A percentile compares a stretch with the other conserved stretches of the same genome.
These are phyloP conservation scores for Xylariaceae sp. DNA, from an alignment of 2,329 filamentous ascomycete species.

Conservation along the genomic window DNA sequence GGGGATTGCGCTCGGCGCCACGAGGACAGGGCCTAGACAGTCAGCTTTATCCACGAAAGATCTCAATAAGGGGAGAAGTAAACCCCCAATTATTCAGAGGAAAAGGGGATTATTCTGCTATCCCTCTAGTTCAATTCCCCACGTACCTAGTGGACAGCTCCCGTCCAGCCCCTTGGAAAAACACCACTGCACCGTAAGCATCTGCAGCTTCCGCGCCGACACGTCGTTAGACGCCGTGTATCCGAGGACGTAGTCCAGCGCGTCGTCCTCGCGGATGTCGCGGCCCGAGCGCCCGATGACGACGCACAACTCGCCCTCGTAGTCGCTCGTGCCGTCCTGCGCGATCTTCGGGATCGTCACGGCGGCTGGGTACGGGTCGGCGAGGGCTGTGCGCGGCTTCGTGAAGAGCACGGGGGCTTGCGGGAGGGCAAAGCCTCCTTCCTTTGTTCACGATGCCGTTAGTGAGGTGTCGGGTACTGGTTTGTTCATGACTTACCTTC, in stretches of 20 bases:
- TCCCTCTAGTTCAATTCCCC: not conserved
- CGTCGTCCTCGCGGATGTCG: constrained; percentile 54
- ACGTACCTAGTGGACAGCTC: constrained; percentile 44
- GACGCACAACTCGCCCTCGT: constrained; percentile 56
- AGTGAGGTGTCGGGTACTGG: not conserved
- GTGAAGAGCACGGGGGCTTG: constrained; percentile 23
- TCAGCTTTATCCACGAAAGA: not conserved
- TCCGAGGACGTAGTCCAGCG: constrained; percentile 57
- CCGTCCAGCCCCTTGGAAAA: constrained; percentile 59
- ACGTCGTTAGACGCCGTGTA: constrained; percentile 63
- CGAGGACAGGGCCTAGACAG: constrained; percentile 43
- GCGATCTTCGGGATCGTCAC: constrained; percentile 52
- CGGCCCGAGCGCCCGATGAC: constrained; percentile 48
- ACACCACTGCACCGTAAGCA: constrained; percentile 51
- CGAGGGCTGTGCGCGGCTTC: constrained; percentile 52
- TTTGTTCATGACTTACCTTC: constrained; percentile 3
- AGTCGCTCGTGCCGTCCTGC: constrained; percentile 52
- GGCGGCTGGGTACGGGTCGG: constrained; percentile 50
- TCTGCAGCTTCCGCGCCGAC: constrained; percentile 54
- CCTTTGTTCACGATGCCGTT: constrained; percentile 4
- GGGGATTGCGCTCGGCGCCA: constrained; percentile 40
- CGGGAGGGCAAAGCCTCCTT: constrained; percentile 15
- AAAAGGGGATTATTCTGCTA: not conserved
- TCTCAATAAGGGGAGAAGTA: too few species aligned
- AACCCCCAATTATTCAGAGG: too few species aligned